Evolutionary conservation across 2,329 filamentous ascomycete species (phyloP).

Genomic region (Byssothecium circinans): DNA sequence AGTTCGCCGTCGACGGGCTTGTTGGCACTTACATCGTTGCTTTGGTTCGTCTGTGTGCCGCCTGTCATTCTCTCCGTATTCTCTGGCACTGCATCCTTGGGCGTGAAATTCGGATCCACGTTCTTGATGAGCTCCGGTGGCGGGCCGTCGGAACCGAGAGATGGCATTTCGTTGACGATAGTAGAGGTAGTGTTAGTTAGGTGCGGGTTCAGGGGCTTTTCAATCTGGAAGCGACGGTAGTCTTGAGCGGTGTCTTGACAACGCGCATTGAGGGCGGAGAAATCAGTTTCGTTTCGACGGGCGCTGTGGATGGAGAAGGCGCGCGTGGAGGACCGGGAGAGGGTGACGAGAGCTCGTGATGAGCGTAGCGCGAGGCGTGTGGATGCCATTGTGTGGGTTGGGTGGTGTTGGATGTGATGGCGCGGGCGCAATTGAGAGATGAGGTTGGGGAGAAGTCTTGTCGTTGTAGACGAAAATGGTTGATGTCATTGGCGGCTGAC

Average conservation of each 20-base stretch:
- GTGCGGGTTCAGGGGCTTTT: slow-evolving; percentile 62
- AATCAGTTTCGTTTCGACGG: slow-evolving; percentile 33
- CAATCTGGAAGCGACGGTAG: slow-evolving; percentile 59
- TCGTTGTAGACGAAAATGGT: slow-evolving; percentile 3
- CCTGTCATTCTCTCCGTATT: slow-evolving; percentile 68
- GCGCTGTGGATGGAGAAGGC: slow-evolving; percentile 44
- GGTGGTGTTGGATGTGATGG: not conserved
- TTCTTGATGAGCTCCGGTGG: slow-evolving; percentile 64
- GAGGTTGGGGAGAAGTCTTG: not conserved
- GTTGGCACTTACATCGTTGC: slow-evolving; percentile 33
- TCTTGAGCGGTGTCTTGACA: slow-evolving; percentile 56
- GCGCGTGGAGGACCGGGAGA: slow-evolving; percentile 39
- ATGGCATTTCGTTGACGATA: slow-evolving; percentile 64
- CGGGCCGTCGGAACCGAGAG: slow-evolving; percentile 57
- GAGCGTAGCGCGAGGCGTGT: slow-evolving; percentile 50
- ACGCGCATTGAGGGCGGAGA: slow-evolving; percentile 52
- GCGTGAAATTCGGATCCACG: slow-evolving; percentile 58
- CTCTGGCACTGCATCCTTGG: slow-evolving; percentile 62
- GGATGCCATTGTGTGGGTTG: slow-evolving; percentile 48
- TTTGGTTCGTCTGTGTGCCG: slow-evolving; percentile 57
- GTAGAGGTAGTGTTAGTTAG: slow-evolving; percentile 67
- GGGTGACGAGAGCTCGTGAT: slow-evolving; percentile 44
- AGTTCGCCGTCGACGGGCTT: slow-evolving; percentile 59
- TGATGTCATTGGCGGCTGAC: slow-evolving; percentile 10
- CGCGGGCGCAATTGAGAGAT: slow-evolving; percentile 1